Evolutionary conservation across 192 early-diverging fungal genomes (phyloP).

Genomic region (Diversispora eburnea): DNA sequence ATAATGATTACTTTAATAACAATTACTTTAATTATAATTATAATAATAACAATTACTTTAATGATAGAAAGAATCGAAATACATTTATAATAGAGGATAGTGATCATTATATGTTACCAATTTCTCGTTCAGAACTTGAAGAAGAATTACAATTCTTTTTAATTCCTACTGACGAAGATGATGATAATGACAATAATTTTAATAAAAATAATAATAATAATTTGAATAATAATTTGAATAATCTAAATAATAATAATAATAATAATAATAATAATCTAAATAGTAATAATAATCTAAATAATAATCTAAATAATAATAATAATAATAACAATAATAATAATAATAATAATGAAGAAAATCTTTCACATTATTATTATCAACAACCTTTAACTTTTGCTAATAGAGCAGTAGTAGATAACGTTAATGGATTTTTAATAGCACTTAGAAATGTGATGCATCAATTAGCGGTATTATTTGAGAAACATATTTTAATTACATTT

Average conservation of each 20-base stretch:
- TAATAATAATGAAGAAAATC: neutral
- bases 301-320: no score
- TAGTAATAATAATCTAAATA: no score
- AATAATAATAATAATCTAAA: no score
- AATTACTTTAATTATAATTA: neutral
- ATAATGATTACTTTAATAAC: neutral
- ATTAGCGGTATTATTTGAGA: constrained; percentile 4
- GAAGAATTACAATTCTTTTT: constrained; percentile 16
- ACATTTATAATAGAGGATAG: neutral
- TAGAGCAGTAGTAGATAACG: constrained; percentile 10
- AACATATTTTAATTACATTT: constrained; percentile 8
- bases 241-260: no score
- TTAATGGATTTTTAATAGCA: constrained; percentile 17
- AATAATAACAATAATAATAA: no score
- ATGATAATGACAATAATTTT: neutral
- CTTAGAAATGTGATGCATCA: constrained; percentile 2
- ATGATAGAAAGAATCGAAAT: neutral
- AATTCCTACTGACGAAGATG: neutral
- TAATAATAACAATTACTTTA: neutral
- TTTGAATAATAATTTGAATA: no score
- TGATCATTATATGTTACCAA: neutral
- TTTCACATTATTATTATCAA: neutral
- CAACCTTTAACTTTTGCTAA: constrained; percentile 4
- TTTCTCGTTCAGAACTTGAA: constrained; percentile 6
- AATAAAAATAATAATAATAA: no score